Conservation (phyloP, 306 rosid species). For the Prunus mume region DNA sequence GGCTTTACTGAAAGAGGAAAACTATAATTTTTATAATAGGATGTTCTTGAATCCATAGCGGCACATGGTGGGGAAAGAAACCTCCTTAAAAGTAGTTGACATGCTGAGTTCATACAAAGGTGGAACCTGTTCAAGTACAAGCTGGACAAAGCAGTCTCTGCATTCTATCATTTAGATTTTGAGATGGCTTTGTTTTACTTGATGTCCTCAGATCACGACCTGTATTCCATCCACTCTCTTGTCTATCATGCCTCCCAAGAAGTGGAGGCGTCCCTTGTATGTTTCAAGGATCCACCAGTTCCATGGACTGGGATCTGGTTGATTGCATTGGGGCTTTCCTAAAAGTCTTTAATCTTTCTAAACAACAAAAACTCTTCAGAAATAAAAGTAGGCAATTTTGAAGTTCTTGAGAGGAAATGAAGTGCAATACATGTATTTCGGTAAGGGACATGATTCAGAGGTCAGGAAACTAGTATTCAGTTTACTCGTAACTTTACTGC, state of each 20-base stretch:
- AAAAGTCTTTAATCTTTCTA: constrained; percentile 59
- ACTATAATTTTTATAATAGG: background rate
- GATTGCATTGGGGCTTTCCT: constrained; percentile 41
- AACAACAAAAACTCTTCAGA: constrained; percentile 63
- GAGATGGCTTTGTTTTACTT: constrained; percentile 77
- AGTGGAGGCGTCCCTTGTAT: constrained; percentile 78
- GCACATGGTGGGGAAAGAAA: constrained; percentile 81
- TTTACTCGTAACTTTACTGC: constrained; percentile 26
- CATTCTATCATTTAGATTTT: constrained; percentile 75
- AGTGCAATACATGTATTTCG: constrained; percentile 46
- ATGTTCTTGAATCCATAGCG: constrained; percentile 63
- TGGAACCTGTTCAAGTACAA: constrained; percentile 85
- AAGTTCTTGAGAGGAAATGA: constrained; percentile 33
- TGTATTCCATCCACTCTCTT: constrained; percentile 74
- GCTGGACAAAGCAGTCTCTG: constrained; percentile 87
- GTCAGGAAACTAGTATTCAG: constrained; percentile 29
- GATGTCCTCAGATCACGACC: constrained; percentile 87
- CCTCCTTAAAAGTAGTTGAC: constrained; percentile 67
- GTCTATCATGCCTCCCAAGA: constrained; percentile 77
- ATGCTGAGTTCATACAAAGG: constrained; percentile 67
- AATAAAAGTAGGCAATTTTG: constrained; percentile 95
- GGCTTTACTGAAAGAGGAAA: too few relatives aligned
- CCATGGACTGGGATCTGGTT: constrained; percentile 66
- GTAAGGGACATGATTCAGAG: constrained; percentile 45
- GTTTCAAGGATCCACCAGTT: constrained; percentile 89